Base-by-base conservation (phyloP, 31 red algal species). In the Bonnemaisonia californica region DNA sequence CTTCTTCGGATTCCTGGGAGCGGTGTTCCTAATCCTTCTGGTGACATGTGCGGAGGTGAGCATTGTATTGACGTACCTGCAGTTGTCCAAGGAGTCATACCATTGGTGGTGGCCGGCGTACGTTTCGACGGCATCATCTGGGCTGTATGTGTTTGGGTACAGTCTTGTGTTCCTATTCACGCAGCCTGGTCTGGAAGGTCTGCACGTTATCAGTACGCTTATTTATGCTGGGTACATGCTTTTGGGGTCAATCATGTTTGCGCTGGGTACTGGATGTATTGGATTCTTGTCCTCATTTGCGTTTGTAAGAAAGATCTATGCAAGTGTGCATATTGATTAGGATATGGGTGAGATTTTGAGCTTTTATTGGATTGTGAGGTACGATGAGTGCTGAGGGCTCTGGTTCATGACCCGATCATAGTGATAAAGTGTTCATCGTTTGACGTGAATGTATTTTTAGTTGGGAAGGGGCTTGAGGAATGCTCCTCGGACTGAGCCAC, bases 41-140 rank as follows among this genome's bases (percentile, higher is more conserved):
- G 56, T 98, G 28, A 94, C 92, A 22, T 88, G 85, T 70, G 91
- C 95, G 11, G 89, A 93, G 60, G 89, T 88, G 11, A 91, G 81
- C 45, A 82, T 94, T 31, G 87, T 98, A 9, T 51, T 98, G 13
- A 86, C 82, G 9, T 98, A 98, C 57, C 68, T 98, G 41, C 83
- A 84, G 41, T 60, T 98, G 18, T 91, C 81, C n/a, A 83, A 81
- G 79, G 95, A 98, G 81, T 89, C 90, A 29, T 98, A 88, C 30
- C 90, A 88, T 45, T 94, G 91, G 91, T 91, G 87, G 87, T 98
- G 91, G 89, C 90, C 79, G 40, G 77, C 91, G 3, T 98, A 94
- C 69, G 61, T 92, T 38, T 84, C 88, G 0, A 79, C 92, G 32
- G 91, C 81, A 5, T 89, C 87, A 26, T 86, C 88, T 54, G 95